Percentiles rank a stretch among this genome's conserved stretches.
These are phyloP conservation scores for Diplocarpon rosae DNA, from an alignment of 2,329 filamentous ascomycete species.

Conservation along the genomic window DNA sequence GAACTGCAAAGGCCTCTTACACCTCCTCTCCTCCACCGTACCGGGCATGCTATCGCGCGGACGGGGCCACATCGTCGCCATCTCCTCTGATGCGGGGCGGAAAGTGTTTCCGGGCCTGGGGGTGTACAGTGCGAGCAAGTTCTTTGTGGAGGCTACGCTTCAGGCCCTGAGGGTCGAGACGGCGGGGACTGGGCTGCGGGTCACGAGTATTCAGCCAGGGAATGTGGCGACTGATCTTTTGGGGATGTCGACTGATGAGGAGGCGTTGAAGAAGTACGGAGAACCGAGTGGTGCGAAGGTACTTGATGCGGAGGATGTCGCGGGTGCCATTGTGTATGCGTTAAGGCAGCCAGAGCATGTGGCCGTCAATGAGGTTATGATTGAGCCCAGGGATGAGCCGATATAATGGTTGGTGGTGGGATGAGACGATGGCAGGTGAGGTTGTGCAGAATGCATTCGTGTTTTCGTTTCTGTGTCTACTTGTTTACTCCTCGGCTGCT, in stretches of 20 bases:
- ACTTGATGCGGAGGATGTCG: conserved; percentile 62
- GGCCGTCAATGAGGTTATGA: conserved; percentile 68
- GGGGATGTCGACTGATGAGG: conserved; percentile 62
- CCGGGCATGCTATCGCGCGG: conserved; percentile 62
- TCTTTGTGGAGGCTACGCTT: conserved; percentile 77
- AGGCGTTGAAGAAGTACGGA: conserved; percentile 70
- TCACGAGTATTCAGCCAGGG: conserved; percentile 67
- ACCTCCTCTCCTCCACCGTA: conserved; percentile 59
- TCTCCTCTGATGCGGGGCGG: conserved; percentile 71
- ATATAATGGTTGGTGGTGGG: conserved; percentile 34
- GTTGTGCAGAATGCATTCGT: too few relatives aligned
- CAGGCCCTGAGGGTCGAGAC: conserved; percentile 67
- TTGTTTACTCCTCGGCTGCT: too few relatives aligned
- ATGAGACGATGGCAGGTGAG: background rate
- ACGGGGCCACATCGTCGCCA: conserved; percentile 64
- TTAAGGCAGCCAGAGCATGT: conserved; percentile 65
- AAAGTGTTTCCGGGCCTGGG: conserved; percentile 75
- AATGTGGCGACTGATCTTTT: conserved; percentile 66
- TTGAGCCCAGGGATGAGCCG: conserved; percentile 67
- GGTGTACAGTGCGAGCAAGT: conserved; percentile 74
- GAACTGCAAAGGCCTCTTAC: conserved; percentile 73
- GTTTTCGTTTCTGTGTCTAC: too few relatives aligned
- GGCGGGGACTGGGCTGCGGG: conserved; percentile 58
- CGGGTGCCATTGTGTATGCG: conserved; percentile 61
- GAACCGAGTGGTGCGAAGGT: conserved; percentile 66